phyloP scores from a whole-genome alignment of 192 early-diverging fungal genomes.

The Entomortierella beljakovae region DNA sequence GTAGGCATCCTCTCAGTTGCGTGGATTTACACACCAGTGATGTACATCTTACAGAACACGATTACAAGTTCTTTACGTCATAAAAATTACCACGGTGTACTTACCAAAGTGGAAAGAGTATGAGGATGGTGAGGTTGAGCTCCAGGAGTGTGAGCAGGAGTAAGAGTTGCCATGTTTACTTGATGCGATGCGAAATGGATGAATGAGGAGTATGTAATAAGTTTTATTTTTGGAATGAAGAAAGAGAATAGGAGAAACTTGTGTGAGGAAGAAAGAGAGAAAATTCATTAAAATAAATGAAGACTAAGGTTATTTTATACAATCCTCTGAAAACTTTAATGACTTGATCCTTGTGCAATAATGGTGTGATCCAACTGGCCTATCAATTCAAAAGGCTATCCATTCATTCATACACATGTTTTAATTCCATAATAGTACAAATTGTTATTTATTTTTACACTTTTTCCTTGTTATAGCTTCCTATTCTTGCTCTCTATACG shows the following conservation, averaged over 20 bases:
- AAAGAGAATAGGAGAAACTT: neutral
- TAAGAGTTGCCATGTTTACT: constrained; percentile 26
- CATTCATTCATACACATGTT: neutral
- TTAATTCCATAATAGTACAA: too few species aligned
- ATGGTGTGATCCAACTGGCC: constrained; percentile 5
- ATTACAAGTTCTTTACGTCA: neutral
- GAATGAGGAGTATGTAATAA: neutral
- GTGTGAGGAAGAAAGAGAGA: neutral
- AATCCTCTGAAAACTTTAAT: neutral
- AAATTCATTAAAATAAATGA: neutral
- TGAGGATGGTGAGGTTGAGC: constrained; percentile 61
- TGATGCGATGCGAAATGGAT: neutral
- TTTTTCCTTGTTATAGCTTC: neutral
- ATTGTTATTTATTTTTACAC: neutral
- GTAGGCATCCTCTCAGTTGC: too few species aligned
- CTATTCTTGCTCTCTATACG: too few species aligned
- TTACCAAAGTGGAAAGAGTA: constrained; percentile 65
- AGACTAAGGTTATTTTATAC: neutral
- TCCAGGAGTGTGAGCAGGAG: constrained; percentile 8
- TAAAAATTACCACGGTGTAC: neutral
- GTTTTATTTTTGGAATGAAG: neutral
- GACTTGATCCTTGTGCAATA: neutral
- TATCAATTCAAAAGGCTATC: neutral
- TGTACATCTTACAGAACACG: neutral
- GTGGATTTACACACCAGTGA: neutral